Conservation (phyloP, 2,329 filamentous ascomycete species). For the Penicillium sp. region DNA sequence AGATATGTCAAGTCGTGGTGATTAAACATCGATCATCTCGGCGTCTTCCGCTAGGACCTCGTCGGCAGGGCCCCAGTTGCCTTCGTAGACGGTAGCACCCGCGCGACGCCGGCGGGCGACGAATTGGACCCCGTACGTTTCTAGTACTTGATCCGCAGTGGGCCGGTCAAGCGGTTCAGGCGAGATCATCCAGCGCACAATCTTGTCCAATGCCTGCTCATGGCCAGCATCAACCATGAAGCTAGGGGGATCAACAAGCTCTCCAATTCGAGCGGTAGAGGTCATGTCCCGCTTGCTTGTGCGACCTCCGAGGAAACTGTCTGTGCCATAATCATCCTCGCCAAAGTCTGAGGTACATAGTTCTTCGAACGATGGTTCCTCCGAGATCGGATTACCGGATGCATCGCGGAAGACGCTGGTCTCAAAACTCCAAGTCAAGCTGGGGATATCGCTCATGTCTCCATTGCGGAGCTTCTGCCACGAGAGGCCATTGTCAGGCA, state of each 20-base stretch:
- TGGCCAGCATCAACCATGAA: conserved; percentile 80
- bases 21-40: conserved; percentile 56
- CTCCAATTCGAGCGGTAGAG: no score
- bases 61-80: conserved; percentile 79
- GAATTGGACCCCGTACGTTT: conserved; percentile 68
- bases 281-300: no score
- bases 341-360: conserved; percentile 38
- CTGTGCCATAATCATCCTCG: conserved; percentile 39
- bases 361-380: conserved; percentile 37
- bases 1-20: conserved; percentile 15
- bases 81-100: conserved; percentile 90
- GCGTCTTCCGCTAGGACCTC: conserved; percentile 51
- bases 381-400: conserved; percentile 57
- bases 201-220: conserved; percentile 67
- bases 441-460: conserved; percentile 79
- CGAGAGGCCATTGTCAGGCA: conserved; percentile 82
- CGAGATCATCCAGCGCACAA: conserved; percentile 81
- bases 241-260: conserved; percentile 61
- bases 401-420: conserved; percentile 65
- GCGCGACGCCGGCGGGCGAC: conserved; percentile 66
- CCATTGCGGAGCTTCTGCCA: conserved; percentile 86
- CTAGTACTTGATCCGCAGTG: conserved; percentile 62
- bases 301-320: conserved; percentile 30
- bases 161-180: conserved; percentile 67
- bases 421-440: conserved; percentile 68